A percentile compares a stretch with the other conserved stretches of the same genome.
These are phyloP conservation scores for Colletotrichum liriopes DNA, from an alignment of 2,329 filamentous ascomycete genomes.

Conservation along the genomic window DNA sequence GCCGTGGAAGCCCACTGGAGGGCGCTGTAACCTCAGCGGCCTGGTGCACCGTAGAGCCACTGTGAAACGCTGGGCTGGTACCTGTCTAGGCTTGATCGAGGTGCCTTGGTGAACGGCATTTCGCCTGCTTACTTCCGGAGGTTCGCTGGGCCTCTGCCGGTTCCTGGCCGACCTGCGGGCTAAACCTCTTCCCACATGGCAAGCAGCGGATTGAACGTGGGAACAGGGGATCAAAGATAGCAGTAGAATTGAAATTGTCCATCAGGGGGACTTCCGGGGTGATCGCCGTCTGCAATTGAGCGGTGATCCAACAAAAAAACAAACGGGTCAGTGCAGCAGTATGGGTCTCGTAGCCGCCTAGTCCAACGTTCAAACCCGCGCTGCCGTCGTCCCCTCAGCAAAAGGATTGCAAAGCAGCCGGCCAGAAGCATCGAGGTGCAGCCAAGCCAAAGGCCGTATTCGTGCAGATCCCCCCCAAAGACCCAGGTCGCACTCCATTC, in stretches of 20 bases:
- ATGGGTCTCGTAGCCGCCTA: conserved; percentile 33
- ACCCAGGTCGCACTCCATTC: background rate
- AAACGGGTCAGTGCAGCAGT: conserved; percentile 39
- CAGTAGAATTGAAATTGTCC: conserved; percentile 22
- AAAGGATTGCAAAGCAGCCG: conserved; percentile 33
- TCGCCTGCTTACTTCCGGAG: conserved; percentile 1
- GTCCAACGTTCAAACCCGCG: conserved; percentile 33
- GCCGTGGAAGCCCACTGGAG: conserved; percentile 14
- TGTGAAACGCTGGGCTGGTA: conserved; percentile 13
- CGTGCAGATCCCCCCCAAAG: background rate
- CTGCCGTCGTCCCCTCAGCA: conserved; percentile 25
- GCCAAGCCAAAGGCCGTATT: conserved; percentile 18
- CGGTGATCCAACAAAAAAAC: conserved; percentile 33
- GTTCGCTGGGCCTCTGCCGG: conserved; percentile 23
- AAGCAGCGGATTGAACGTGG: conserved; percentile 4
- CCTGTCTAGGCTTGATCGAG: background rate
- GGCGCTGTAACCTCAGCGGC: conserved; percentile 32
- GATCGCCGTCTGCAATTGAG: conserved; percentile 30
- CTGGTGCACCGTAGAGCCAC: conserved; percentile 1
- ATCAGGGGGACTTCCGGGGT: conserved; percentile 13
- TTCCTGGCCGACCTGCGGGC: conserved; percentile 3
- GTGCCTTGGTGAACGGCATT: background rate
- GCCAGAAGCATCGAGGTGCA: conserved; percentile 35
- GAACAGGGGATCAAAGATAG: background rate
- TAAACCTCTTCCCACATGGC: conserved; percentile 16